A percentile compares a stretch with the other conserved stretches of the same genome.
phyloP scores from a whole-genome alignment of 768 basidiomycete genomes.

The button mushroom (Agaricus bisporus) region DNA sequence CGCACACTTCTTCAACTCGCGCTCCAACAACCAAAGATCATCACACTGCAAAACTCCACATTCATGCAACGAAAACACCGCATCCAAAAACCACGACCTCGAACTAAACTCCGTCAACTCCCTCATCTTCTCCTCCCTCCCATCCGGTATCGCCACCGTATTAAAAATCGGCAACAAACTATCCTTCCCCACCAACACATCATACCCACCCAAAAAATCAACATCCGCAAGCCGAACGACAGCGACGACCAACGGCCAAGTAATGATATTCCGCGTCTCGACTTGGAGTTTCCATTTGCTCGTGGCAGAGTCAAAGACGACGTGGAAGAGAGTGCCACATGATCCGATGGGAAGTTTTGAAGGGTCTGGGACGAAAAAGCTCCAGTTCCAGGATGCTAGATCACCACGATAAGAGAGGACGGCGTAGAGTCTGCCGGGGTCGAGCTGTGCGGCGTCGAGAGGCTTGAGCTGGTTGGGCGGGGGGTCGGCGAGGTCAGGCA shows the following conservation, averaged over 20 bases:
- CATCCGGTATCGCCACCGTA: constrained; percentile 32
- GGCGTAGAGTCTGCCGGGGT: constrained; percentile 35
- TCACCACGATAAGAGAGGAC: constrained; percentile 40
- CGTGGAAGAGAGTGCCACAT: constrained; percentile 38
- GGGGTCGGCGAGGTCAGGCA: constrained; percentile 5
- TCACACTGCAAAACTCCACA: constrained; percentile 42
- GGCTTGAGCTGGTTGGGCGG: constrained; percentile 6
- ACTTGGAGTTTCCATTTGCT: constrained; percentile 35
- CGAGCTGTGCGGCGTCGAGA: constrained; percentile 27
- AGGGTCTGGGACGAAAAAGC: constrained; percentile 40
- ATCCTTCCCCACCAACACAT: constrained; percentile 36
- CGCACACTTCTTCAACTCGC: constrained; percentile 39
- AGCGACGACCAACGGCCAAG: constrained; percentile 36
- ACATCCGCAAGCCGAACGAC: constrained; percentile 38
- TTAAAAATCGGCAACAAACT: constrained; percentile 37
- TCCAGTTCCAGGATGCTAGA: constrained; percentile 45
- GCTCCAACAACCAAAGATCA: constrained; percentile 41
- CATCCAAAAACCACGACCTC: constrained; percentile 43
- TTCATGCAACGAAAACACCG: constrained; percentile 39
- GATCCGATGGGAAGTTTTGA: constrained; percentile 32
- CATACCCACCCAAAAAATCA: constrained; percentile 33
- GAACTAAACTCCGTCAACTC: constrained; percentile 33
- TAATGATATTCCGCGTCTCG: constrained; percentile 30
- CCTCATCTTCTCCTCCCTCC: constrained; percentile 15
- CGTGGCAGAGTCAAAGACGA: constrained; percentile 25